phyloP scores from a whole-genome alignment of 208 protist species.

The Leishmania tropica region DNA sequence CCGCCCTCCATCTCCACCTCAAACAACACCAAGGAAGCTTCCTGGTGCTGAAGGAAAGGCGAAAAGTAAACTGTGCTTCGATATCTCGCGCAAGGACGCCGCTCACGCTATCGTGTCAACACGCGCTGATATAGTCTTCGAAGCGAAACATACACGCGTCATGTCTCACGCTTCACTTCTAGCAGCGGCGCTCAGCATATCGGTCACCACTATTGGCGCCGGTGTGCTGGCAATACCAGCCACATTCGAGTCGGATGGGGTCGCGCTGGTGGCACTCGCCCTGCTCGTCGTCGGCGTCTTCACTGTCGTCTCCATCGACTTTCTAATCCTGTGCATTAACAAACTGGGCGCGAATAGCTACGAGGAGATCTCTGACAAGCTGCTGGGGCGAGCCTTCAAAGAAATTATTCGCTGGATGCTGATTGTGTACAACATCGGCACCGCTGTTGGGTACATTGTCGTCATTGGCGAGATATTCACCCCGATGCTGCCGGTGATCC shows the following conservation, averaged over 20 bases:
- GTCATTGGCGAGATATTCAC: constrained; percentile 66
- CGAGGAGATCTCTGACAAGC: constrained; percentile 60
- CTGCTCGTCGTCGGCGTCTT: constrained; percentile 45
- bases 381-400: constrained; percentile 50
- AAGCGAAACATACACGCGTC: not conserved
- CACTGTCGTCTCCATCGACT: constrained; percentile 67
- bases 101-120: not conserved
- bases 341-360: constrained; percentile 52
- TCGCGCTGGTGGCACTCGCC: constrained; percentile 38
- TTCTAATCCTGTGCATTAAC: constrained; percentile 58
- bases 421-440: constrained; percentile 66
- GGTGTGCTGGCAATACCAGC: constrained; percentile 61
- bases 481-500: constrained; percentile 55
- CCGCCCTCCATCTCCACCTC: not conserved
- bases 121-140: not conserved
- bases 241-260: constrained; percentile 47
- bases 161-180: constrained; percentile 35
- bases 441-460: constrained; percentile 62
- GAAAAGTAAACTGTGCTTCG: not conserved
- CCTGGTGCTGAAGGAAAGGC: not conserved
- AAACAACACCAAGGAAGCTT: not conserved
- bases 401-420: constrained; percentile 69
- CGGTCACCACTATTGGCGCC: constrained; percentile 68
- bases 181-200: constrained; percentile 59
- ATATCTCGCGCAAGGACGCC: not conserved